These are phyloP conservation scores for Cystobasidiaceae sp. DNA, from an alignment of 1,284 basidiomycete species.

Conservation along the genomic window DNA sequence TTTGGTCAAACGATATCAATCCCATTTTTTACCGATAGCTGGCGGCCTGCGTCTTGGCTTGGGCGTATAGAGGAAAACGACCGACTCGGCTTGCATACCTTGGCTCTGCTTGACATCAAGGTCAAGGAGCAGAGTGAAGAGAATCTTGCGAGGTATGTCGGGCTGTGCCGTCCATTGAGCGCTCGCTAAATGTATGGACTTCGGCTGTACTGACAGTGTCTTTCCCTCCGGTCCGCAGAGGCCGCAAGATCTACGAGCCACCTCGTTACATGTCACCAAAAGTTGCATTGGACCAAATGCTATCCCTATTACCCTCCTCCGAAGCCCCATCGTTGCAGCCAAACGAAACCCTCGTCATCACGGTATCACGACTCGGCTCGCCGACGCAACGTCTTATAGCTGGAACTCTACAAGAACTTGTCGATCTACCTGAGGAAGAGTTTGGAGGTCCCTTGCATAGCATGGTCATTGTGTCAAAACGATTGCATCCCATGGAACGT, in stretches of 20 bases:
- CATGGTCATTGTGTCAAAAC: constrained; percentile 83
- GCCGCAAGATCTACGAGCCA: constrained; percentile 90
- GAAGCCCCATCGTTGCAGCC: constrained; percentile 46
- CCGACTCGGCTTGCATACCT: constrained; percentile 83
- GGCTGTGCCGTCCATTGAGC: neutral
- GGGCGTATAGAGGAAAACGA: constrained; percentile 87
- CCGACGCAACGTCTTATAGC: constrained; percentile 67
- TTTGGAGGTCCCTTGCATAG: constrained; percentile 89
- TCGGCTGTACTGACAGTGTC: too few species aligned
- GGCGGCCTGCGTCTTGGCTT: constrained; percentile 95
- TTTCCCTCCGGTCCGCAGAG: too few species aligned
- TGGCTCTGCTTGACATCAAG: constrained; percentile 94
- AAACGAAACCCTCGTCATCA: constrained; percentile 54
- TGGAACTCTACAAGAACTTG: constrained; percentile 73
- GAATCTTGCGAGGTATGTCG: constrained; percentile 77
- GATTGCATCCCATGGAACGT: constrained; percentile 86
- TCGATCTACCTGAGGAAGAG: constrained; percentile 57
- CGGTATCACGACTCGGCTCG: constrained; percentile 78
- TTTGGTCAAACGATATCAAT: constrained; percentile 96
- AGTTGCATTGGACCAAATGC: constrained; percentile 78
- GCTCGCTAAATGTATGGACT: neutral
- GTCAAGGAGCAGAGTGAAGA: constrained; percentile 97
- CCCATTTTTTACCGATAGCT: constrained; percentile 94
- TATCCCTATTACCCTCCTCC: constrained; percentile 52
- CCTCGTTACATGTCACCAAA: constrained; percentile 96